Percentiles rank a stretch among this genome's conserved stretches.
Conservation (phyloP, 345 rosid species). For the Tarenaya hassleriana region DNA sequence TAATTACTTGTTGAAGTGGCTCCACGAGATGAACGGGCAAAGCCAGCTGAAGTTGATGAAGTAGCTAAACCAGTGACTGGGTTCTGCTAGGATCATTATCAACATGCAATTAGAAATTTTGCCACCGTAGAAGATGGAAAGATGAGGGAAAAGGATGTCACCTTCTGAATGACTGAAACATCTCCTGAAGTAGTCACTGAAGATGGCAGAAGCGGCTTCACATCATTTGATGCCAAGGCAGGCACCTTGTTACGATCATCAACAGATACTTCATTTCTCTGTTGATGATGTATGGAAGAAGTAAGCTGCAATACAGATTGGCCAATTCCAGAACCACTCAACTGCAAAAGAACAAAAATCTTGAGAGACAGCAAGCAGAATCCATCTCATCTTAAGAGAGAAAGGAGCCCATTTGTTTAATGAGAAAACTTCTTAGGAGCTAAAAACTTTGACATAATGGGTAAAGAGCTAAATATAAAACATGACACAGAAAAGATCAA, state of each 20-base stretch:
- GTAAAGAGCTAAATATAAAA: constrained; percentile 6
- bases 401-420: neutral
- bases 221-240: constrained; percentile 33
- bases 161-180: constrained; percentile 54
- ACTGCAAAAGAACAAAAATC: constrained; percentile 34
- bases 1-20: constrained; percentile 74
- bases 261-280: constrained; percentile 43
- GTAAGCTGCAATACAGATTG: constrained; percentile 46
- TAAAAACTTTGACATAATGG: constrained; percentile 8
- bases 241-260: constrained; percentile 55
- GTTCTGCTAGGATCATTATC: constrained; percentile 32
- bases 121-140: constrained; percentile 9
- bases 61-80: constrained; percentile 36
- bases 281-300: constrained; percentile 48
- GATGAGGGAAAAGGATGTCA: constrained; percentile 16
- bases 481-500: constrained; percentile 13
- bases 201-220: constrained; percentile 41
- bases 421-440: neutral
- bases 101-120: constrained; percentile 1
- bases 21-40: constrained; percentile 57
- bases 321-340: constrained; percentile 31
- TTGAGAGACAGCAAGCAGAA: constrained; percentile 3
- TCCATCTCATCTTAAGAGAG: neutral
- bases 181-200: constrained; percentile 38
- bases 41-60: constrained; percentile 51